Evolutionary conservation across 2,329 filamentous ascomycete genomes (phyloP).

Genomic region (Zymoseptoria brevis): DNA sequence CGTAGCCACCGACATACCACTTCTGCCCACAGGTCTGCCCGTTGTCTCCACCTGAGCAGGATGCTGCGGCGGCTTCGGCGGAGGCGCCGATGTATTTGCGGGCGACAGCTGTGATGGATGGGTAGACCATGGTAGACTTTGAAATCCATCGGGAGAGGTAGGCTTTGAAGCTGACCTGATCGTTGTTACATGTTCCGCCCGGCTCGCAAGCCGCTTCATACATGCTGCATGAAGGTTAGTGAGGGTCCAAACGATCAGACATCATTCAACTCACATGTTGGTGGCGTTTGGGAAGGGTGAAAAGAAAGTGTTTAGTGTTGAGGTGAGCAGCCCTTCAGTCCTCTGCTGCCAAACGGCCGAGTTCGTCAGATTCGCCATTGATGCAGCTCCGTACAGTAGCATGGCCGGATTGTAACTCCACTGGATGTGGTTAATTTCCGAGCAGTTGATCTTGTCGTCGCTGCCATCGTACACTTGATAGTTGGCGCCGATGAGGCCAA

Average conservation of each 20-base stretch:
- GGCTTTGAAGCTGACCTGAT: slow-evolving; percentile 69
- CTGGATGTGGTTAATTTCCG: slow-evolving; percentile 43
- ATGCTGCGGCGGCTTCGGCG: slow-evolving; percentile 36
- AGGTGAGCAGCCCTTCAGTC: slow-evolving; percentile 51
- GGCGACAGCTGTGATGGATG: slow-evolving; percentile 34
- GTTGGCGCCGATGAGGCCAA: slow-evolving; percentile 44
- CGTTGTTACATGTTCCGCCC: slow-evolving; percentile 53
- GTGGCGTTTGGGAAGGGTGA: slow-evolving; percentile 41
- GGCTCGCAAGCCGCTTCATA: slow-evolving; percentile 61
- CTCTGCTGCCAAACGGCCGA: slow-evolving; percentile 49
- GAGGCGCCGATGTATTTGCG: slow-evolving; percentile 34
- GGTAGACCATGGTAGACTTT: slow-evolving; percentile 38
- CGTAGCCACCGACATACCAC: slow-evolving; percentile 38
- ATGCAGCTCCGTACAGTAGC: slow-evolving; percentile 48
- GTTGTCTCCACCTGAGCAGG: slow-evolving; percentile 36
- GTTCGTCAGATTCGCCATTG: slow-evolving; percentile 48
- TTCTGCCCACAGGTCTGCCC: slow-evolving; percentile 38
- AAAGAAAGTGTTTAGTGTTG: slow-evolving; percentile 46
- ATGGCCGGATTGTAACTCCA: slow-evolving; percentile 53
- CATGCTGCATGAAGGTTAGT: slow-evolving; percentile 34
- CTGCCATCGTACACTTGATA: slow-evolving; percentile 51
- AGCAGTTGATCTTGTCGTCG: slow-evolving; percentile 45
- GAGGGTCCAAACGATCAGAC: not conserved
- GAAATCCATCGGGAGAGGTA: slow-evolving; percentile 60
- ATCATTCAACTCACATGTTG: slow-evolving; percentile 34